phyloP scores from a whole-genome alignment of 2,329 filamentous ascomycete species.

The Trichophyton benhamiae region DNA sequence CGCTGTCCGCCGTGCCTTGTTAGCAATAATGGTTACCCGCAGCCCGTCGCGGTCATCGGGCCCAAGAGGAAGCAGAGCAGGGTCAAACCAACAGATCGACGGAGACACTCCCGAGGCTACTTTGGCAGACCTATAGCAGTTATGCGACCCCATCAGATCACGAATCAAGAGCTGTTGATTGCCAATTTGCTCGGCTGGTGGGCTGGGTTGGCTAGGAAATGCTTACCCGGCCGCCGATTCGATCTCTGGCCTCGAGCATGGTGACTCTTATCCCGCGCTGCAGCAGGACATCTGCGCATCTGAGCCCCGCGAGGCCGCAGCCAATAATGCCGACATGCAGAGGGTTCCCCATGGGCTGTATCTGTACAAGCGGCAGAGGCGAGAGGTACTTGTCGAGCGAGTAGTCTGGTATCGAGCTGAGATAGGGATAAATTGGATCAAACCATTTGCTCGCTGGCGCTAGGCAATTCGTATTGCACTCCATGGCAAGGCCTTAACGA shows the following conservation, averaged over 20 bases:
- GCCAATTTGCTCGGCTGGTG: background rate
- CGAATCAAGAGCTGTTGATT: background rate
- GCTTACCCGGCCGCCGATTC: conserved; percentile 46
- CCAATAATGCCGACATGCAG: conserved; percentile 48
- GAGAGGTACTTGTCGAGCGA: conserved; percentile 2
- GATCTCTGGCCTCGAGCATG: conserved; percentile 47
- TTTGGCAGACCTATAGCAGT: conserved; percentile 37
- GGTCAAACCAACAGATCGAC: conserved; percentile 43
- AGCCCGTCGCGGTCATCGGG: too few species aligned
- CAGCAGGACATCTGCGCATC: conserved; percentile 47
- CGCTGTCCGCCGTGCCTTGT: conserved; percentile 27
- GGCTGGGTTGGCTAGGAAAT: background rate
- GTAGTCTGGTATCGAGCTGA: conserved; percentile 4
- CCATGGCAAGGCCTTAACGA: conserved; percentile 6
- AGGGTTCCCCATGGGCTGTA: conserved; percentile 24
- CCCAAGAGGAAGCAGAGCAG: background rate
- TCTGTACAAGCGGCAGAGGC: background rate
- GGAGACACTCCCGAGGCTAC: conserved; percentile 35
- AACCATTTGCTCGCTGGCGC: conserved; percentile 11
- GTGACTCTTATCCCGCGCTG: conserved; percentile 46
- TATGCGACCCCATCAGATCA: conserved; percentile 12
- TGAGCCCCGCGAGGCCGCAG: conserved; percentile 47
- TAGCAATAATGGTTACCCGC: background rate
- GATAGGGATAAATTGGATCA: conserved; percentile 5
- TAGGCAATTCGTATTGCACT: conserved; percentile 16